These are phyloP conservation scores for Plasmodium coatneyi DNA, from an alignment of 169 alveolate species.

Conservation along the genomic window DNA sequence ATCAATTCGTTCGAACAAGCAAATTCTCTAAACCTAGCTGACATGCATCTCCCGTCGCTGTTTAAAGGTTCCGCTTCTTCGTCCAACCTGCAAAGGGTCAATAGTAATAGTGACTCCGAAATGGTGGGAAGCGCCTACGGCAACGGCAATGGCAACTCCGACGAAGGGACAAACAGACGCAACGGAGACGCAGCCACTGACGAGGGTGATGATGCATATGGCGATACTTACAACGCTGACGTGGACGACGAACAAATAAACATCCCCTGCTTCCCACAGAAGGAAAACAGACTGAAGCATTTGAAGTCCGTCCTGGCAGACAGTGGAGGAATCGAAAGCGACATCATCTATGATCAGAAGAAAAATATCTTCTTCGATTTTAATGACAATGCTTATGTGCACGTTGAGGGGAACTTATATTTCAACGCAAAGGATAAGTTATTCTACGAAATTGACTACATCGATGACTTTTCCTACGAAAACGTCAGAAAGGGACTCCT, in stretches of 20 bases:
- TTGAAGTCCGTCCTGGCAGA: constrained; percentile 18
- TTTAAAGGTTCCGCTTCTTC: background rate
- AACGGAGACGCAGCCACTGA: background rate
- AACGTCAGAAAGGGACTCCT: constrained; percentile 3
- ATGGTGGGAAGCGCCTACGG: background rate
- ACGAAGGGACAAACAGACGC: background rate
- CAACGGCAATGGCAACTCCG: background rate
- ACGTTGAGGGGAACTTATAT: constrained; percentile 35
- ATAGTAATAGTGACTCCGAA: background rate
- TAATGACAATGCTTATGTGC: constrained; percentile 46
- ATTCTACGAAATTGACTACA: constrained; percentile 51
- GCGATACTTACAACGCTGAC: background rate
- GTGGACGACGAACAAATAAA: background rate
- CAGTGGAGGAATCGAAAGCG: constrained; percentile 40
- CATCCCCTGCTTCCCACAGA: constrained; percentile 8
- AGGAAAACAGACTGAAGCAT: background rate
- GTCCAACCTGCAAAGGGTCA: background rate
- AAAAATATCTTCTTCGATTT: constrained; percentile 55
- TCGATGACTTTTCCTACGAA: constrained; percentile 14
- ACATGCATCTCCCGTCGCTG: constrained; percentile 9
- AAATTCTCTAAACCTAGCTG: background rate
- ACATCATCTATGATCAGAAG: constrained; percentile 40
- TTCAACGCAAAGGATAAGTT: constrained; percentile 49
- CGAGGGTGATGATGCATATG: background rate
- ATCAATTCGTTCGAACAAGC: constrained; percentile 1